Base-by-base conservation (phyloP, 2,329 filamentous ascomycete genomes). In the Coniochaeta prunicola region DNA sequence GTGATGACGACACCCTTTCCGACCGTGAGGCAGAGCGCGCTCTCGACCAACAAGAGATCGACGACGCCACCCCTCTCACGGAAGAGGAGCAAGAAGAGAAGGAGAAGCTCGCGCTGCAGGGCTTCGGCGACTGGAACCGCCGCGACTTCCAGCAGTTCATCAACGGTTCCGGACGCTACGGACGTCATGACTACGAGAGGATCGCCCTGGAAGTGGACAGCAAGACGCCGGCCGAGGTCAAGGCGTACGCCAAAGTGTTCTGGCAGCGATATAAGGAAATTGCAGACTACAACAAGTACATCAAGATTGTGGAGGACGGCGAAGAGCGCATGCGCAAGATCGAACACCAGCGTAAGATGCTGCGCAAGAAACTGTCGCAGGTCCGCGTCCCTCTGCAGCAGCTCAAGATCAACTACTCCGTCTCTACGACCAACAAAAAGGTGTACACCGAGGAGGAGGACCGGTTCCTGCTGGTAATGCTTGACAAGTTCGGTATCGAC, bases 401-500 rank as follows among this genome's bases (percentile, higher is more conserved):
- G 74, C 86, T 99, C 68, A 96, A 96, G 80, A 92, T 99, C 78
- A 97, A 96, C 76, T 99, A 99, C 75, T 96, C 92, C 0, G 94
- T 99, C 30, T 96, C 92, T 7, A 99, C 94, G 2, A 99, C 96
- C 10, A 99, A 99, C 83, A 99, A 99, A 79, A 99, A 99, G 78
- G 92, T 99, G 1, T 99, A 99, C 72, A 97, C 92, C 0, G 96
- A 99, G 71, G 94, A 99, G 70, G 94, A 99, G 73, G 94, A 99
- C 70, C 86, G 94, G 3, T 99, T 99, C 76, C 76, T 99, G 57
- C 81, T 99, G 34, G 93, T 99, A 56, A 88, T 97, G 76, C 81
- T 99, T 6, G 92, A 99, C 75, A 90, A 88, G 72, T 89, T 92
- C 66, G 94, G 96, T 7, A 87, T 99, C 36, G 96, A 99, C 70